Evolutionary conservation across 768 basidiomycete species (phyloP).

Genomic region (Strobilomyces confusus): DNA sequence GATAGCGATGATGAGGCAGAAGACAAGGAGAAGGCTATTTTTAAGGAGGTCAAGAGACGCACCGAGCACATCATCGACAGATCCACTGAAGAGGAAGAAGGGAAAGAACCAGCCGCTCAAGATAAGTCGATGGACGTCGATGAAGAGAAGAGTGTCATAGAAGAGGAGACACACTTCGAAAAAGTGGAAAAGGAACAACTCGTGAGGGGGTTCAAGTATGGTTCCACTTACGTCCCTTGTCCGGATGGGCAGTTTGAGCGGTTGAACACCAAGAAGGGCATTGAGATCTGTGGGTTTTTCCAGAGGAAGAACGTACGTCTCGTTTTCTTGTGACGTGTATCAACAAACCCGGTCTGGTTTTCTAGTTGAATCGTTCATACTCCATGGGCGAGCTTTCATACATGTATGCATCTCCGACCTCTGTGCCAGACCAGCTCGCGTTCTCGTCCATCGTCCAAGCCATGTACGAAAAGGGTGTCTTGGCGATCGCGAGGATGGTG

Average conservation of each 20-base stretch:
- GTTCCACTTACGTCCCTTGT: slow-evolving; percentile 81
- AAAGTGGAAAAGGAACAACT: slow-evolving; percentile 78
- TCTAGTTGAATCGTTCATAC: slow-evolving; percentile 77
- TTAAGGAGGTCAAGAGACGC: slow-evolving; percentile 38
- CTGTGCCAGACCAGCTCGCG: slow-evolving; percentile 71
- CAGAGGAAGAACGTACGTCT: slow-evolving; percentile 53
- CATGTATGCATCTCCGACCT: slow-evolving; percentile 70
- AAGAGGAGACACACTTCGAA: slow-evolving; percentile 37
- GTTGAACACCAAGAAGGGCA: slow-evolving; percentile 74
- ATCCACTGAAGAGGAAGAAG: slow-evolving; percentile 33
- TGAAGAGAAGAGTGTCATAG: slow-evolving; percentile 32
- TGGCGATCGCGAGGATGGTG: slow-evolving; percentile 86
- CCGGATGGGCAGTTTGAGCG: slow-evolving; percentile 80
- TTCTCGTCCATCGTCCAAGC: slow-evolving; percentile 85
- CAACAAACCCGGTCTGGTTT: not conserved
- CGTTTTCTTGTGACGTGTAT: not conserved
- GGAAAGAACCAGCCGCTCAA: slow-evolving; percentile 15
- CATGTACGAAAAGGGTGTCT: slow-evolving; percentile 58
- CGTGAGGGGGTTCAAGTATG: slow-evolving; percentile 83
- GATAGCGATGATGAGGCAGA: slow-evolving; percentile 27
- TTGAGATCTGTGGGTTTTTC: slow-evolving; percentile 88
- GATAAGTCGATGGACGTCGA: slow-evolving; percentile 22
- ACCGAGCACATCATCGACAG: slow-evolving; percentile 59
- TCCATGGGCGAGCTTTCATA: slow-evolving; percentile 84
- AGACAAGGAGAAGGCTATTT: slow-evolving; percentile 31